Evolutionary conservation across 2,329 filamentous ascomycete genomes (phyloP).

Genomic region (Trichophaea hybrida): DNA sequence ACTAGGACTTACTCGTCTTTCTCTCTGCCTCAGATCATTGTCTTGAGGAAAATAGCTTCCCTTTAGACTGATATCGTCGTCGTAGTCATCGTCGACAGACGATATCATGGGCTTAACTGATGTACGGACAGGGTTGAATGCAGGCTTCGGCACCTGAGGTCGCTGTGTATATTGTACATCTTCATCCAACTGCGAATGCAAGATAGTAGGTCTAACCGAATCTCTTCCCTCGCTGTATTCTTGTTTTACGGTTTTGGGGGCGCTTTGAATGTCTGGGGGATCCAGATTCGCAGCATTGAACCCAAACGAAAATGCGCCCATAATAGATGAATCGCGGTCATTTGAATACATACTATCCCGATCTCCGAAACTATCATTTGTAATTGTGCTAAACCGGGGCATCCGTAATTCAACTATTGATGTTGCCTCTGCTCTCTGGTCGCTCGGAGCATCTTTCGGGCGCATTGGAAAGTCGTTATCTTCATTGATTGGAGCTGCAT

Average conservation of each 20-base stretch:
- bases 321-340: constrained; percentile 4
- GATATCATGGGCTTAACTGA: not conserved
- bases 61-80: not conserved
- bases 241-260: not conserved
- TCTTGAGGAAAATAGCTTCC: not conserved
- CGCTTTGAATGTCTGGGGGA: constrained; percentile 1
- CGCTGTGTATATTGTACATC: not conserved
- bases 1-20: not conserved
- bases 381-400: constrained; percentile 5
- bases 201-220: not conserved
- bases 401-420: not conserved
- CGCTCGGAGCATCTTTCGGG: not conserved
- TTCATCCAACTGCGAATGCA: not conserved
- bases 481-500: not conserved
- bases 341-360: constrained; percentile 1
- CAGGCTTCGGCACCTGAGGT: not conserved
- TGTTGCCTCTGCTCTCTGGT: not conserved
- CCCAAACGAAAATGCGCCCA: constrained; percentile 6
- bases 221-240: constrained; percentile 5
- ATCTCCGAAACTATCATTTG: not conserved
- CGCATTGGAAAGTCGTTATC: not conserved
- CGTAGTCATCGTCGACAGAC: not conserved
- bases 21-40: not conserved
- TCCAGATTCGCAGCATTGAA: not conserved
- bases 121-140: not conserved